Base-by-base conservation (phyloP, 1,139 yeast genomes). In the Saccharomycopsis hybrid region DNA sequence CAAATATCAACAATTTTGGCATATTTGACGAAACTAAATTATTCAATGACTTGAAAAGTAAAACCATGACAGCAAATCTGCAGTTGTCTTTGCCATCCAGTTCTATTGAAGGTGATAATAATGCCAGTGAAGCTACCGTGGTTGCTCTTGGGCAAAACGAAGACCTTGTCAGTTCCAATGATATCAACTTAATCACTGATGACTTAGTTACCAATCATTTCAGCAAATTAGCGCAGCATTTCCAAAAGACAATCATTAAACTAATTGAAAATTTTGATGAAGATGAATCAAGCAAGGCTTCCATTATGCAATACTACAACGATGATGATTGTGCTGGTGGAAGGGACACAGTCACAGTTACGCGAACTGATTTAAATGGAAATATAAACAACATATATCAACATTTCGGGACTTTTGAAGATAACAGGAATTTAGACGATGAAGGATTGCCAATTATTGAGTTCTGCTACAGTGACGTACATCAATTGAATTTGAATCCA, bases 401-500 rank as follows among this genome's bases (percentile, higher is more conserved):
- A n/a, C n/a, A n/a, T n/a, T n/a, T n/a, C n/a, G n/a, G n/a, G n/a
- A n/a, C n/a, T n/a, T n/a, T n/a, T n/a, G n/a, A n/a, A 8, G 47
- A 44, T 24, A 18, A 25, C 3, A 41, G 3, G 11, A 8, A 9
- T n/a, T 7, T 28, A 28, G 43, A 25, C 18, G 27, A 32, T 13
- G 27, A 41, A 28, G 48, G 39, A 31, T 9, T 13, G 4, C 33
- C 49, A 8, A 33, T 32, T 2, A 33, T 49, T 32, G 47, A 50
- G 11, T 5, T 50, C 35, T 43, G 43, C 5, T 41, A 24, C n/a
- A 35, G 46, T 27, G 54, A 51, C 28, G 38, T 51, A 24, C 40
- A 45, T 32, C 43, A 51, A 27, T n/a, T 51, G n/a, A 29, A 49
- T 18, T 32, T 51, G 24, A 49, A 44, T 29, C 54, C 54, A 28